A percentile compares a stretch with the other conserved stretches of the same genome.
These are phyloP conservation scores for Nepenthes mirabilis DNA, from an alignment of 148 eudicot species.

Conservation along the genomic window DNA sequence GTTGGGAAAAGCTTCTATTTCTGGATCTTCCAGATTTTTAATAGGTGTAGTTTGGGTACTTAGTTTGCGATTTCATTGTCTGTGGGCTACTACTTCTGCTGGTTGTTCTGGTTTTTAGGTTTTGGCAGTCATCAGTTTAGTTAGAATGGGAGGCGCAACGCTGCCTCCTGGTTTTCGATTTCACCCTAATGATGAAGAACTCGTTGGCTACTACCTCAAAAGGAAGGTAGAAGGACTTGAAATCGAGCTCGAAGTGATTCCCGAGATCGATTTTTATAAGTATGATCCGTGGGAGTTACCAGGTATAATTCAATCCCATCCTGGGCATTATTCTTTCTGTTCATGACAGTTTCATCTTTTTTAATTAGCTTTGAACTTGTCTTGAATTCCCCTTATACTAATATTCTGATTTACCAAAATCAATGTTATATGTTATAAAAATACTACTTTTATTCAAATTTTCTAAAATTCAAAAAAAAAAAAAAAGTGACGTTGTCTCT, in stretches of 20 bases:
- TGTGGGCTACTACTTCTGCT: background rate
- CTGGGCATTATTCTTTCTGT: background rate
- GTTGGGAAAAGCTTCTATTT: constrained; percentile 69
- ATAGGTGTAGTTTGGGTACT: constrained; percentile 47
- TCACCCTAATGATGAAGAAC: constrained; percentile 74
- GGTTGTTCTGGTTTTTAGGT: constrained; percentile 7
- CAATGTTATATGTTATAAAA: too few species aligned
- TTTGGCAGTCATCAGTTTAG: constrained; percentile 3
- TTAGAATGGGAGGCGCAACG: constrained; percentile 39
- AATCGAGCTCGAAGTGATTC: constrained; percentile 78
- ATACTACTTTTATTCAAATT: too few species aligned
- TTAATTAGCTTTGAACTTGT: too few species aligned
- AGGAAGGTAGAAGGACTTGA: constrained; percentile 61
- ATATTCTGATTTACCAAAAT: too few species aligned
- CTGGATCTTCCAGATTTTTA: constrained; percentile 62
- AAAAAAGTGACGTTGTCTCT: too few species aligned
- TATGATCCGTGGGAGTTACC: constrained; percentile 89
- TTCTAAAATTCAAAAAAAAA: too few species aligned
- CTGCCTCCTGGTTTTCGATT: constrained; percentile 91
- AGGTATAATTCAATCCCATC: constrained; percentile 27
- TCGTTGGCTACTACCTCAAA: constrained; percentile 62
- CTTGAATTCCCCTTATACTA: too few species aligned
- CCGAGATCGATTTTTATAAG: constrained; percentile 67
- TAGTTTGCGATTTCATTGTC: constrained; percentile 6
- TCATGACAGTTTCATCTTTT: background rate